phyloP scores from a whole-genome alignment of 805 yeast genomes.

The Pichia ethanolica region DNA sequence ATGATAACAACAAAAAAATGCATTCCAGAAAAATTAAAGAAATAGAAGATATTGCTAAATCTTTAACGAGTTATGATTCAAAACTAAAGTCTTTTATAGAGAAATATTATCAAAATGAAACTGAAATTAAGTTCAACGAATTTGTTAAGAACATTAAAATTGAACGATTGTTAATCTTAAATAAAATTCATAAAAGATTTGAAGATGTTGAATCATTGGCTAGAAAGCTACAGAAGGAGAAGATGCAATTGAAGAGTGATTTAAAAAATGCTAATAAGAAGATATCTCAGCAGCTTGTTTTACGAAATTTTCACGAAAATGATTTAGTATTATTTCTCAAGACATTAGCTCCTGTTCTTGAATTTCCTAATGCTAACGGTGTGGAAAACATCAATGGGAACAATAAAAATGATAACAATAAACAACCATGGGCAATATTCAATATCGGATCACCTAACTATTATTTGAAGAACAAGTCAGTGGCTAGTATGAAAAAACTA shows the following conservation, averaged over 20 bases:
- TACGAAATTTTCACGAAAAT: slow-evolving; percentile 58
- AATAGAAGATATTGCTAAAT: background rate
- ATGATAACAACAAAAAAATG: slow-evolving; percentile 1
- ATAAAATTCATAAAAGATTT: slow-evolving; percentile 60
- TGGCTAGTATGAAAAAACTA: slow-evolving; percentile 16
- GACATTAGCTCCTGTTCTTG: slow-evolving; percentile 32
- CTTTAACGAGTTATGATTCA: background rate
- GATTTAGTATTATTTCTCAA: slow-evolving; percentile 85
- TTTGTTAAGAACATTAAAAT: slow-evolving; percentile 20
- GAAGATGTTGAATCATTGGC: slow-evolving; percentile 88
- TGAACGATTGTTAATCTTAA: slow-evolving; percentile 22
- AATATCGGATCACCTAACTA: slow-evolving; percentile 84
- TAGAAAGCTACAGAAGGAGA: slow-evolving; percentile 72
- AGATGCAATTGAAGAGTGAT: slow-evolving; percentile 43
- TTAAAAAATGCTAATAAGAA: slow-evolving; percentile 31
- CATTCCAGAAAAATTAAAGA: background rate
- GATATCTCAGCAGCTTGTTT: slow-evolving; percentile 48
- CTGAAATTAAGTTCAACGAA: slow-evolving; percentile 31
- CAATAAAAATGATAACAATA: background rate
- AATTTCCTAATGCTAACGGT: background rate
- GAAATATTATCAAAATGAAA: slow-evolving; percentile 3
- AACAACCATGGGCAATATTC: slow-evolving; percentile 88
- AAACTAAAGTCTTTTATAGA: background rate
- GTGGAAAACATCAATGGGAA: no score
- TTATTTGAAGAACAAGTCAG: slow-evolving; percentile 44